Percentiles rank a stretch among this genome's conserved stretches.
Evolutionary conservation across 1,284 basidiomycete species (phyloP).

Genomic region (Trichosporon inkin): DNA sequence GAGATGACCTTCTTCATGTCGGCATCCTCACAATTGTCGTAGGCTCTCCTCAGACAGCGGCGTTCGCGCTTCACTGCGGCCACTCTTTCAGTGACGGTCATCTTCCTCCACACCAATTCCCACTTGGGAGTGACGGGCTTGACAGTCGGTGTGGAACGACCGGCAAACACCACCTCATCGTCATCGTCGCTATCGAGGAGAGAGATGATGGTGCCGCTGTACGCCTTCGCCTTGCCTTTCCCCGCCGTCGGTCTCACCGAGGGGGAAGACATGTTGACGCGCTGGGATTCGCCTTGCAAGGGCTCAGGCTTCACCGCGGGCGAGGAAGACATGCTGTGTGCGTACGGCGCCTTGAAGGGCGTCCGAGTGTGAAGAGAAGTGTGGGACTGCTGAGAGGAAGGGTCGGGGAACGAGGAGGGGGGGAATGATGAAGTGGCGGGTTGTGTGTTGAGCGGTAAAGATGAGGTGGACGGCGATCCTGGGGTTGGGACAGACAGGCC

Average conservation of each 20-base stretch:
- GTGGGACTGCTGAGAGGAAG: background rate
- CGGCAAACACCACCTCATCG: constrained; percentile 13
- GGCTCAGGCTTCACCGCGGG: background rate
- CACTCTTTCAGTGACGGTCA: constrained; percentile 11
- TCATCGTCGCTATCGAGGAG: constrained; percentile 15
- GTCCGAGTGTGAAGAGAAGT: background rate
- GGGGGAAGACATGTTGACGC: constrained; percentile 1
- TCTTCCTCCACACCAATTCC: constrained; percentile 6
- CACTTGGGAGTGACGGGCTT: background rate
- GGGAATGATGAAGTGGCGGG: background rate
- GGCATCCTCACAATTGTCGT: background rate
- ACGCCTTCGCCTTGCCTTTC: background rate
- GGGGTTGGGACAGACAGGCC: background rate
- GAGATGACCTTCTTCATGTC: background rate
- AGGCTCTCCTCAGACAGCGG: background rate
- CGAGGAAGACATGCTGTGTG: background rate
- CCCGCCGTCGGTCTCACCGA: background rate
- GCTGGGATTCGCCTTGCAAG: background rate
- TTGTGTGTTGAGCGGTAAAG: background rate
- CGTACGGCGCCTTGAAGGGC: background rate
- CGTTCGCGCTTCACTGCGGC: constrained; percentile 9
- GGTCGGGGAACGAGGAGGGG: background rate
- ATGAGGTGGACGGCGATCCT: background rate
- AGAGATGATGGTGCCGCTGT: background rate
- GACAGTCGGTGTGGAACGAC: background rate